These are phyloP conservation scores for Zea luxurians DNA, from an alignment of 176 grass and related monocot species.

Conservation along the genomic window DNA sequence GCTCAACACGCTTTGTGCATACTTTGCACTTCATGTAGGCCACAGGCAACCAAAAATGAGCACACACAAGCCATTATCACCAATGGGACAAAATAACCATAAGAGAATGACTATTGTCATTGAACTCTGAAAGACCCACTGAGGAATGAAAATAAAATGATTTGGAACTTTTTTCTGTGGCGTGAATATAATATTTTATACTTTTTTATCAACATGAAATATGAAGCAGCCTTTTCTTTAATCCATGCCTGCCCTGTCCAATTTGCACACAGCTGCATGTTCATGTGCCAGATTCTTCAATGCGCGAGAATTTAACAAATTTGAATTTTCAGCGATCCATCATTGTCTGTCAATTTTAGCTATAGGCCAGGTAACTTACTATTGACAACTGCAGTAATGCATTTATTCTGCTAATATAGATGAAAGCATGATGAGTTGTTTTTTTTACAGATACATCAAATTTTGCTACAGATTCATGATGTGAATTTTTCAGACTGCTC, in stretches of 20 bases:
- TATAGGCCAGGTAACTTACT: neutral
- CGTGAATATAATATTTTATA: neutral
- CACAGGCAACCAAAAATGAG: constrained; percentile 12
- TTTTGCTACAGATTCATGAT: constrained; percentile 1
- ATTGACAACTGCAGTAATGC: constrained; percentile 5
- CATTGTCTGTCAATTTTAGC: constrained; percentile 5
- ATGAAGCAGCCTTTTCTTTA: constrained; percentile 1
- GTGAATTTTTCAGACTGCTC: constrained; percentile 10
- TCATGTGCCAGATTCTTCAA: constrained; percentile 17
- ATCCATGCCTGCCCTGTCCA: neutral
- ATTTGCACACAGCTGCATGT: neutral
- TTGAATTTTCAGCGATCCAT: neutral
- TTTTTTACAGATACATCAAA: constrained; percentile 21
- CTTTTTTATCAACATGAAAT: constrained; percentile 7
- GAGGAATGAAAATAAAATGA: constrained; percentile 17
- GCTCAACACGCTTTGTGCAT: constrained; percentile 10
- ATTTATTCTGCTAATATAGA: constrained; percentile 24
- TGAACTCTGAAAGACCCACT: neutral
- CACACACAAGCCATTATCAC: neutral
- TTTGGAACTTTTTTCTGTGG: neutral
- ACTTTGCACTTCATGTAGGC: neutral
- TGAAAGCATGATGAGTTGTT: neutral
- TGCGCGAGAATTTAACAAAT: neutral
- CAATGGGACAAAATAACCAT: constrained; percentile 15
- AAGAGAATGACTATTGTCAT: neutral